Base-by-base conservation (phyloP, 106 monocot species). In the Alisma plantagoaquatica region DNA sequence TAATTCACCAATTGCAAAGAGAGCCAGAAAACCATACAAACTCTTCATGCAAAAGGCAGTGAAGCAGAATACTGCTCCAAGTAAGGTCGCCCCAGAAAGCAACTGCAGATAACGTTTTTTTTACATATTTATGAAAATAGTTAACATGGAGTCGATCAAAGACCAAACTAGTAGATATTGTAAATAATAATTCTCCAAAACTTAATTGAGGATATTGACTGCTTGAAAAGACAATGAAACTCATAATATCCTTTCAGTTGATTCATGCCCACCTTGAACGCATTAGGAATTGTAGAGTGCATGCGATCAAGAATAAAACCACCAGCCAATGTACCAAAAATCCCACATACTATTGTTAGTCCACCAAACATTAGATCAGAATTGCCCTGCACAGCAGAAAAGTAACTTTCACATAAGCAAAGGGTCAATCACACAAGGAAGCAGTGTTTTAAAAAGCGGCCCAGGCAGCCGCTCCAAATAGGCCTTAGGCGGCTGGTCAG, bases 301-400 rank as follows among this genome's bases (percentile, higher is more conserved):
- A 98, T 90, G 24, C 44, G 59, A 35, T 98, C 96, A 49, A 98
- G 90, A 67, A 98, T 24, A 57, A 43, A 74, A 52, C 96, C 96
- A 57, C 96, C 96, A 66, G 78, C 78, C 26, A 98, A 52, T 20
- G 96, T 90, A 59, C 96, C 96, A 69, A 90, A 60, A 25, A 98
- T 90, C 64, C 96, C 96, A 69, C 85, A 98, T 15, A 98, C 51
- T 57, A 98, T 98, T 41, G 96, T 98, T 71, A 98, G 66, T 42
- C 90, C 96, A 46, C 96, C 96, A 82, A 98, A 98, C 68, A 90
- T 41, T 48, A 85, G 49, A 82, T 98, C 96, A 43, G 96, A 81
- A 79, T 82, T 77, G 51, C 60, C 74, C 96, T 98, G 88, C 43
- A 22, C 11, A 21, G 41, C n/a, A 60, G 10, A 58, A 58, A 38